These are phyloP conservation scores for Trametes hirsuta DNA, from an alignment of 1,284 basidiomycete species.

Conservation along the genomic window DNA sequence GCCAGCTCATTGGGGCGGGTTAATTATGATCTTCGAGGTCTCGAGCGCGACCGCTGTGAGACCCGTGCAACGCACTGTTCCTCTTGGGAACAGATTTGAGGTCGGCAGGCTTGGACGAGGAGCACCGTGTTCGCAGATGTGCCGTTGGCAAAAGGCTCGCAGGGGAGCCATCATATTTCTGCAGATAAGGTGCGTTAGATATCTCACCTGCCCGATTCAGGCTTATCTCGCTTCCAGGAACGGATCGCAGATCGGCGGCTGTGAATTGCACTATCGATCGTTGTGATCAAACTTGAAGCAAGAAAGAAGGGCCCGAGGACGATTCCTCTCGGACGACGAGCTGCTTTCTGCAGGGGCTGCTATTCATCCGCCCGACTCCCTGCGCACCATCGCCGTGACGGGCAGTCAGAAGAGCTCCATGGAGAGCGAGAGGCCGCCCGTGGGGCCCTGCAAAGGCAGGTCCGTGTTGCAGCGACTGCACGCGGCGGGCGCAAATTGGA, in stretches of 20 bases:
- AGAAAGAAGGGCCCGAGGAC: slow-evolving; percentile 1
- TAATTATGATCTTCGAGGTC: background rate
- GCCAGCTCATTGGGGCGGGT: background rate
- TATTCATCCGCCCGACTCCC: background rate
- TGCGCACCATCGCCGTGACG: background rate
- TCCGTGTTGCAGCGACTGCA: background rate
- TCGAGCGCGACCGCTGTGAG: no score
- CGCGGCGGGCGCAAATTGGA: background rate
- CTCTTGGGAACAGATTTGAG: no score
- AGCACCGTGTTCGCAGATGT: no score
- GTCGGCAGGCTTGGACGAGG: no score
- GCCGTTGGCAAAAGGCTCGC: no score
- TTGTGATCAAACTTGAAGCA: slow-evolving; percentile 1
- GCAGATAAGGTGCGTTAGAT: background rate
- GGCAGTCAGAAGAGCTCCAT: background rate
- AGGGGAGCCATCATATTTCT: background rate
- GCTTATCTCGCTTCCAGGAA: background rate
- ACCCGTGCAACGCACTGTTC: no score
- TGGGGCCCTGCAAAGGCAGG: background rate
- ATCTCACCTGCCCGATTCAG: background rate
- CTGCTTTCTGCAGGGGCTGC: background rate
- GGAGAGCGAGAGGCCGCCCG: background rate
- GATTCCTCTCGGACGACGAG: background rate
- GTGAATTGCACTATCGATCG: background rate
- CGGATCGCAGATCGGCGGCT: slow-evolving; percentile 5